Conservation (phyloP, 2,329 filamentous ascomycete genomes). For the Arthrobotrys pseudoclavata region DNA sequence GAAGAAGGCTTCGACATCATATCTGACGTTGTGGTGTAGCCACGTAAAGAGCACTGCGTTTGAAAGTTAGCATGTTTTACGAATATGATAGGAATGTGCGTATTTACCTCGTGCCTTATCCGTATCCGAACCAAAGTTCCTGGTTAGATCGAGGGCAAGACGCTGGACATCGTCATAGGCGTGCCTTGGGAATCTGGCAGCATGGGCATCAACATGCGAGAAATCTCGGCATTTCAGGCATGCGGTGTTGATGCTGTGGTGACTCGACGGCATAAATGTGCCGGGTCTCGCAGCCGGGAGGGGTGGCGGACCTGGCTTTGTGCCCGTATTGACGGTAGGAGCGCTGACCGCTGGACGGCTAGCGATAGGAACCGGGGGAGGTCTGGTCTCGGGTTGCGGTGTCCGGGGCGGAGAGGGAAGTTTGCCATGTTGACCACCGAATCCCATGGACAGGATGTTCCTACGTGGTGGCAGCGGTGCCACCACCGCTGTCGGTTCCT, state of each 20-base stretch:
- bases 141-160: constrained; percentile 82
- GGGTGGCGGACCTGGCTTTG: constrained; percentile 41
- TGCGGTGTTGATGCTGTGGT: constrained; percentile 68
- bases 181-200: constrained; percentile 78
- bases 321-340: constrained; percentile 38
- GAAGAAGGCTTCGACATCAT: constrained; percentile 86
- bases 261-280: constrained; percentile 63
- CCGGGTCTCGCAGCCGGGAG: constrained; percentile 43
- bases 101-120: constrained; percentile 80
- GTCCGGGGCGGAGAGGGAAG: constrained; percentile 66
- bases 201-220: constrained; percentile 82
- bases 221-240: constrained; percentile 92
- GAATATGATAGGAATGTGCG: neutral
- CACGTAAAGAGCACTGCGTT: constrained; percentile 86
- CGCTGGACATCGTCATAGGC: constrained; percentile 75
- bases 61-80: constrained; percentile 12
- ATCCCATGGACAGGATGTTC: constrained; percentile 32
- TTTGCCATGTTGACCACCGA: constrained; percentile 55
- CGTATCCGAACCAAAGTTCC: constrained; percentile 82
- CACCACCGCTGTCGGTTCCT: constrained; percentile 11
- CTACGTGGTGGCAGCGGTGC: constrained; percentile 22
- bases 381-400: constrained; percentile 63
- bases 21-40: constrained; percentile 93
- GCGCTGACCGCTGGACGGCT: constrained; percentile 29
- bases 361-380: constrained; percentile 61